phyloP scores from a whole-genome alignment of 2,329 filamentous ascomycete species.

The Aspergillus tubingensis region DNA sequence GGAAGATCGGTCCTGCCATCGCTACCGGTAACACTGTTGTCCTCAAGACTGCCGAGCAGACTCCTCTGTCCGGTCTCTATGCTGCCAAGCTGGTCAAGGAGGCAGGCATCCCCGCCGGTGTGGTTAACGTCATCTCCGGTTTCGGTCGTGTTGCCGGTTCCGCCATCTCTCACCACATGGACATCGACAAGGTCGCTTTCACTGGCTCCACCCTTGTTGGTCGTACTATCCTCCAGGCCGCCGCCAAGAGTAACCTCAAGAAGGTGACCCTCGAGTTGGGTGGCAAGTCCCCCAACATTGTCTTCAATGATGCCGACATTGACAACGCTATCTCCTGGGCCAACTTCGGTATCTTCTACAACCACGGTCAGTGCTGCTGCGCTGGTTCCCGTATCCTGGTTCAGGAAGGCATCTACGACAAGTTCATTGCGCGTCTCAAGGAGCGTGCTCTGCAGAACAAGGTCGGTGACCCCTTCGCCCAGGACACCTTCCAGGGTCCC shows the following conservation, averaged over 20 bases:
- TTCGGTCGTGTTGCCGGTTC: slow-evolving; percentile 78
- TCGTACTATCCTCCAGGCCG: slow-evolving; percentile 62
- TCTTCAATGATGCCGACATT: slow-evolving; percentile 30
- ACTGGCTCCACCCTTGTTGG: slow-evolving; percentile 64
- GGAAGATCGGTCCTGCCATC: slow-evolving; percentile 78
- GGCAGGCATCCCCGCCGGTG: slow-evolving; percentile 63
- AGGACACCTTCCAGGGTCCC: slow-evolving; percentile 80
- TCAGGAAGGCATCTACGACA: slow-evolving; percentile 30
- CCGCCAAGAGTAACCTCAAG: slow-evolving; percentile 64
- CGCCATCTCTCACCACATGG: slow-evolving; percentile 62
- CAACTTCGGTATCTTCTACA: slow-evolving; percentile 32
- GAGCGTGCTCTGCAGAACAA: slow-evolving; percentile 70
- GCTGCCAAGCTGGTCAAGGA: slow-evolving; percentile 58
- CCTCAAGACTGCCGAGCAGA: slow-evolving; percentile 67
- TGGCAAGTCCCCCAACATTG: slow-evolving; percentile 31
- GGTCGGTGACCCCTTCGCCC: slow-evolving; percentile 76
- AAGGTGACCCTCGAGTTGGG: slow-evolving; percentile 58
- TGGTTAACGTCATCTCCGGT: slow-evolving; percentile 68
- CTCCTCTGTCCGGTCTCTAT: slow-evolving; percentile 66
- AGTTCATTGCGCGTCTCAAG: slow-evolving; percentile 75
- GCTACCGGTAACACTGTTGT: slow-evolving; percentile 64
- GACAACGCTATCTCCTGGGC: slow-evolving; percentile 31
- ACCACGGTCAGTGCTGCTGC: slow-evolving; percentile 31
- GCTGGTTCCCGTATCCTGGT: slow-evolving; percentile 29
- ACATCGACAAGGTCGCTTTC: slow-evolving; percentile 66